These are phyloP conservation scores for Starmera caribaea DNA, from an alignment of 805 yeast genomes.

Conservation along the genomic window DNA sequence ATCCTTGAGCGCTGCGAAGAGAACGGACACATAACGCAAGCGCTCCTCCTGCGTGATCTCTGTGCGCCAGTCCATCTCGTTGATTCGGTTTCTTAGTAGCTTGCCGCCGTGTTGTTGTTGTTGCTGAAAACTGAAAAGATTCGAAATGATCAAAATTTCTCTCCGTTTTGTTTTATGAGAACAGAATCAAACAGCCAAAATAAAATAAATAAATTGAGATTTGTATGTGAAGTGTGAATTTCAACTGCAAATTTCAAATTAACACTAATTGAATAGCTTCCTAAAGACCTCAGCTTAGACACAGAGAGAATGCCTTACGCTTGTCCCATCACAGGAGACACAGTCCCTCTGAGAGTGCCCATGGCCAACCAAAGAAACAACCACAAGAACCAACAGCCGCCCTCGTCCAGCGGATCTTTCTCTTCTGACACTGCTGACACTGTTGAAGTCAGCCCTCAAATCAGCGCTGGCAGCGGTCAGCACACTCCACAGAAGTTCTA, in stretches of 20 bases:
- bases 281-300: neutral
- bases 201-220: no score
- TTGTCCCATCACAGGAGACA: conserved; percentile 16
- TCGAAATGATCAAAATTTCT: neutral
- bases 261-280: no score
- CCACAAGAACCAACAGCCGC: neutral
- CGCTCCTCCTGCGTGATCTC: conserved; percentile 15
- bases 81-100: neutral
- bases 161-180: neutral
- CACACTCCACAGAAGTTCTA: neutral
- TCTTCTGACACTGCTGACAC: no score
- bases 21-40: conserved; percentile 13
- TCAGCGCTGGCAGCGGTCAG: neutral
- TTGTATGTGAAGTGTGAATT: no score
- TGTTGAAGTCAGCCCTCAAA: neutral
- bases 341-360: no score
- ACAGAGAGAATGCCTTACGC: conserved; percentile 16
- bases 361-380: no score
- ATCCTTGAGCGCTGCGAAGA: conserved; percentile 15
- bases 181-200: neutral
- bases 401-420: no score
- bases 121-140: neutral
- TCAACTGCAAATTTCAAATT: no score
- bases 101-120: neutral
- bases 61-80: conserved; percentile 18